phyloP scores from a whole-genome alignment of 495 filamentous ascomycete species.

The Aspergillus cavernicola region DNA sequence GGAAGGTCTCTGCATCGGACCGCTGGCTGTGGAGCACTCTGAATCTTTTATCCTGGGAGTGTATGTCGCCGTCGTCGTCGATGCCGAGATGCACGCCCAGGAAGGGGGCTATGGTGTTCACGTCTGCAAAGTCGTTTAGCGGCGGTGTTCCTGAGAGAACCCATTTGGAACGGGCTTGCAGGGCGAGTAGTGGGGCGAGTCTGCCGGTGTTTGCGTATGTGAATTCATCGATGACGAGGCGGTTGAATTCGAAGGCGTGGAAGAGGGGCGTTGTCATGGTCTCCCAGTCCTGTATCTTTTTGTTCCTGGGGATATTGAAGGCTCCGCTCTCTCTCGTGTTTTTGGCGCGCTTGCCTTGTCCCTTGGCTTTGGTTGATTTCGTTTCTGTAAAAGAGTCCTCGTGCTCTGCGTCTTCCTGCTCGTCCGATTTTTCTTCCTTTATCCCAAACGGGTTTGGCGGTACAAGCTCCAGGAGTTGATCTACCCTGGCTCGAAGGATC shows the following conservation, averaged over 20 bases:
- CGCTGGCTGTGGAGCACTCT: constrained; percentile 20
- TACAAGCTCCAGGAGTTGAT: constrained; percentile 1
- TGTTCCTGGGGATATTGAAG: constrained; percentile 23
- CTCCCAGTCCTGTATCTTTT: constrained; percentile 11
- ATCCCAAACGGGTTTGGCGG: background rate
- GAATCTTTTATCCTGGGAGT: constrained; percentile 33
- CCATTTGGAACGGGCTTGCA: constrained; percentile 57
- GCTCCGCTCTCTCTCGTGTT: constrained; percentile 20
- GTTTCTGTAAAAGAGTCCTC: background rate
- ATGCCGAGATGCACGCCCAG: constrained; percentile 54
- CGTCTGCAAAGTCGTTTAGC: constrained; percentile 52
- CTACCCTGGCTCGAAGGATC: constrained; percentile 2
- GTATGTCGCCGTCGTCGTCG: constrained; percentile 45
- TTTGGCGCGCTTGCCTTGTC: background rate
- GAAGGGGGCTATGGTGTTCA: constrained; percentile 54
- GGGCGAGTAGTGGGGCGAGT: constrained; percentile 24
- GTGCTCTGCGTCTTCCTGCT: background rate
- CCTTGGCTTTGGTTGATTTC: background rate
- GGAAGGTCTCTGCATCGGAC: constrained; percentile 46
- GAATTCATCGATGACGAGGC: constrained; percentile 68
- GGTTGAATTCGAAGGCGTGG: constrained; percentile 59
- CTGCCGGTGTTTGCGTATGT: constrained; percentile 48
- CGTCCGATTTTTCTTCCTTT: background rate
- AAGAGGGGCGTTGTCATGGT: constrained; percentile 36
- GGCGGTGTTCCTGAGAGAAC: constrained; percentile 65